Percentiles rank a stretch among this genome's conserved stretches.
Conservation (phyloP, 1,139 yeast genomes). For the Candida dubliniensis region DNA sequence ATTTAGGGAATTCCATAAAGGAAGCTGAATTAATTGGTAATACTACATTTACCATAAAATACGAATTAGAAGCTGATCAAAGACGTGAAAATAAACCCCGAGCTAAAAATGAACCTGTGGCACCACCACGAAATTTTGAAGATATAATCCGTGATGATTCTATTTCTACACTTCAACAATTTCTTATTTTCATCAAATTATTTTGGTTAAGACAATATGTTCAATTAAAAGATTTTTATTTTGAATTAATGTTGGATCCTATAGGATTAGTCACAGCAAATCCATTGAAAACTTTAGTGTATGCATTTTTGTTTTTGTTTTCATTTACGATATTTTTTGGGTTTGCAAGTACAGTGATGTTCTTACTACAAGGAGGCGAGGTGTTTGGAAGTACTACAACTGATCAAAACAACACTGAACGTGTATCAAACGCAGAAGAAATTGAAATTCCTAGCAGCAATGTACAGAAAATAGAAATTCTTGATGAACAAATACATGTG, state of each 20-base stretch:
- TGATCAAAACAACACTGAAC: background rate
- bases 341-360: slow-evolving; percentile 34
- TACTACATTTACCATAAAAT: slow-evolving; percentile 65
- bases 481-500: background rate
- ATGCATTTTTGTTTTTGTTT: slow-evolving; percentile 41
- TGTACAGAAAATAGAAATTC: background rate
- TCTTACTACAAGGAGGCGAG: slow-evolving; percentile 13
- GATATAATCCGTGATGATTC: slow-evolving; percentile 34
- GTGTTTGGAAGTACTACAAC: background rate
- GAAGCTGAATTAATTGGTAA: slow-evolving; percentile 89
- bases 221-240: slow-evolving; percentile 32
- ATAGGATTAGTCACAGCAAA: slow-evolving; percentile 36
- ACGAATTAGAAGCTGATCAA: slow-evolving; percentile 49
- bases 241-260: slow-evolving; percentile 45
- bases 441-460: background rate
- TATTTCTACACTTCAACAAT: slow-evolving; percentile 18
- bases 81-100: slow-evolving; percentile 40
- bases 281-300: slow-evolving; percentile 52
- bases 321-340: slow-evolving; percentile 44
- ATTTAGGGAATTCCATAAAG: slow-evolving; percentile 74
- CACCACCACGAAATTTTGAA: slow-evolving; percentile 45
- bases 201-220: slow-evolving; percentile 23
- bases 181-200: slow-evolving; percentile 22
- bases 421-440: background rate
- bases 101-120: slow-evolving; percentile 33